Percentiles rank a stretch among this genome's conserved stretches.
Conservation (phyloP, 1,139 yeast species). For the Kluyveromyces marxianus region DNA sequence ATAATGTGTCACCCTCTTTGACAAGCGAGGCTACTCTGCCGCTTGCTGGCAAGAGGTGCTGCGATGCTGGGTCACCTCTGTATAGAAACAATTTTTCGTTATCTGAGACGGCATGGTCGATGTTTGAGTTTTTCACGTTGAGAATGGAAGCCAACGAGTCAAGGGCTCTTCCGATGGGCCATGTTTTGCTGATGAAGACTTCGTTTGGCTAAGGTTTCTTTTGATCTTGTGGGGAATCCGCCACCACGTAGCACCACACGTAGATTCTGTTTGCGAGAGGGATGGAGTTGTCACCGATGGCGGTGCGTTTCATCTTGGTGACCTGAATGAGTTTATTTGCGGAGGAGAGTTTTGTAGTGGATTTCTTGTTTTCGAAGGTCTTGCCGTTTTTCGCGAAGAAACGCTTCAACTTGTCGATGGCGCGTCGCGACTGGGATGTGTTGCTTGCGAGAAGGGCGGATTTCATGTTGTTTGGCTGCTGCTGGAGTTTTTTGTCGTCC, state of each 20-base stretch:
- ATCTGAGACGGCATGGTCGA: constrained; percentile 32
- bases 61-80: constrained; percentile 28
- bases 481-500: not conserved
- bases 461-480: constrained; percentile 8
- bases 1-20: constrained; percentile 45
- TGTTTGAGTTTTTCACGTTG: constrained; percentile 46
- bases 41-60: constrained; percentile 33
- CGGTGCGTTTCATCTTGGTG: constrained; percentile 42
- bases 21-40: constrained; percentile 39
- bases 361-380: constrained; percentile 10
- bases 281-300: constrained; percentile 64
- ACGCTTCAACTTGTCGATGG: constrained; percentile 40
- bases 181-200: constrained; percentile 31
- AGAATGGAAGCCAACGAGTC: constrained; percentile 57
- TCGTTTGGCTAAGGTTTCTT: constrained; percentile 26
- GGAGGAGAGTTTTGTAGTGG: constrained; percentile 12
- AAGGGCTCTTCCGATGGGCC: constrained; percentile 74
- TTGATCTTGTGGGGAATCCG: constrained; percentile 24
- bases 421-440: constrained; percentile 22
- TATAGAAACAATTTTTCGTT: constrained; percentile 28
- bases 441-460: constrained; percentile 26
- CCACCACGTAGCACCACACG: constrained; percentile 50
- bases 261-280: constrained; percentile 51
- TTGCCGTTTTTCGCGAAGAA: constrained; percentile 32
- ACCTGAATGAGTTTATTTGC: constrained; percentile 33